Evolutionary conservation across 2,329 filamentous ascomycete species (phyloP), one percentile per base, ranked within the genome.

Genomic region (Penicillium sp.): DNA sequence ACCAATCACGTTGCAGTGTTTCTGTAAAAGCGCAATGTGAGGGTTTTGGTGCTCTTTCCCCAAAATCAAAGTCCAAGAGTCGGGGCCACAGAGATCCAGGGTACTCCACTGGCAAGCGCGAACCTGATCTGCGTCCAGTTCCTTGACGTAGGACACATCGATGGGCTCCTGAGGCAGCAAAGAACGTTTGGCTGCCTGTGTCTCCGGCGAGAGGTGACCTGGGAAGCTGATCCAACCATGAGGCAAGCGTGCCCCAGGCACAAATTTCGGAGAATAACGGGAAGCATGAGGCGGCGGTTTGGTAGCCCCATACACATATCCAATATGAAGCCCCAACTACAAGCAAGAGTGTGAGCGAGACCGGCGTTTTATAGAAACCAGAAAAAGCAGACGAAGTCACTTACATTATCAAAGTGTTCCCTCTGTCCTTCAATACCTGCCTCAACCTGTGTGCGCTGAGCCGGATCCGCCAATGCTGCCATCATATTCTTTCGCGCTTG

Each of bases 401-500:
- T 49, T 21, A 64, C 55, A 47, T 78, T 77, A 51, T 78, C 74
- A 50, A 79, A 78, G 55, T 79, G 76, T 33, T 78, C 75, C 29
- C 71, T 57, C 58, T 79, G 75, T 0, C 65, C 66, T 50, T 76
- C 70, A 9, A 78, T 70, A 6, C 61, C 64, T 23, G 58, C 47
- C 11, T 58, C 19, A 9, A 65, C 59, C 21, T 62, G 45, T 16
- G 36, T 36, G n/a, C 34, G 48, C 23, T 57, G 54, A 3, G 8
- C 27, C 8, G 49, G 49, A 47, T 57, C 49, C 4, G 49, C 49
- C 41, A 57, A 43, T 7, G 40, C 43, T 23, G 36, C 41, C 33
- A 34, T 34, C 54, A 57, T 57, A 29, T 57, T 47, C 4, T 27
- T 21, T 13, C 54, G 48, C 6, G 49, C 54, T 33, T 59, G 57